Conservation (phyloP, 1,284 basidiomycete species). For the Anthracocystis panici-leucophaei region DNA sequence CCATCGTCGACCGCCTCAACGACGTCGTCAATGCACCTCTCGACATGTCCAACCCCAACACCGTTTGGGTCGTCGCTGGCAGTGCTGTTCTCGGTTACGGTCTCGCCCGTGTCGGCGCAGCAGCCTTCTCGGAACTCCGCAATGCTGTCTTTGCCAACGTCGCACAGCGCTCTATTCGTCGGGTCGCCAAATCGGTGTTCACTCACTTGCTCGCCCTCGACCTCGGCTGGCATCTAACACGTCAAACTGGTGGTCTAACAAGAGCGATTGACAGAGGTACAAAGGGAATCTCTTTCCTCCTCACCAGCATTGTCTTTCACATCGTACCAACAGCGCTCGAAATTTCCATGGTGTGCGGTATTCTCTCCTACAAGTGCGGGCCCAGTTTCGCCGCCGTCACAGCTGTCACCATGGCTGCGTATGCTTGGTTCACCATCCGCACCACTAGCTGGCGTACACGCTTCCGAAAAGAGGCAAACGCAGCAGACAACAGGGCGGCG, state of each 20-base stretch:
- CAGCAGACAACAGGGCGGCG: conserved; percentile 95
- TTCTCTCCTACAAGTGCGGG: conserved; percentile 95
- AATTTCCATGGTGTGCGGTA: conserved; percentile 96
- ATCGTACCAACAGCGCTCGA: conserved; percentile 95
- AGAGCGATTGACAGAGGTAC: conserved; percentile 97
- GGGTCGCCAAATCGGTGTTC: conserved; percentile 92
- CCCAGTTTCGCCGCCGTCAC: conserved; percentile 96
- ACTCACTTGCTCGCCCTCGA: conserved; percentile 91
- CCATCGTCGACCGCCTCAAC: conserved; percentile 88
- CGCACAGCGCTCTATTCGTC: conserved; percentile 91
- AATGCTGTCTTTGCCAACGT: conserved; percentile 98
- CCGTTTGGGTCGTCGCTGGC: conserved; percentile 91
- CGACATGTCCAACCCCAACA: conserved; percentile 80
- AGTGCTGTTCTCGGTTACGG: conserved; percentile 92
- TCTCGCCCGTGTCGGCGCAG: conserved; percentile 86
- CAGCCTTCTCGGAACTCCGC: conserved; percentile 88
- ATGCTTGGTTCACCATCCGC: conserved; percentile 95
- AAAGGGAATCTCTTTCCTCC: conserved; percentile 94
- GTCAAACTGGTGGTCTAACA: conserved; percentile 95
- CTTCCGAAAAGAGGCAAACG: conserved; percentile 94
- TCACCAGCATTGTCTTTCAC: conserved; percentile 93
- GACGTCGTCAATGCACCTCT: conserved; percentile 71
- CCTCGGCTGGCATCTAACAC: conserved; percentile 88
- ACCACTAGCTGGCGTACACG: conserved; percentile 97
- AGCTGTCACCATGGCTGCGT: conserved; percentile 83